These are phyloP conservation scores for Candida pseudoviswanathii DNA, from an alignment of 1,139 yeast genomes.

Conservation along the genomic window DNA sequence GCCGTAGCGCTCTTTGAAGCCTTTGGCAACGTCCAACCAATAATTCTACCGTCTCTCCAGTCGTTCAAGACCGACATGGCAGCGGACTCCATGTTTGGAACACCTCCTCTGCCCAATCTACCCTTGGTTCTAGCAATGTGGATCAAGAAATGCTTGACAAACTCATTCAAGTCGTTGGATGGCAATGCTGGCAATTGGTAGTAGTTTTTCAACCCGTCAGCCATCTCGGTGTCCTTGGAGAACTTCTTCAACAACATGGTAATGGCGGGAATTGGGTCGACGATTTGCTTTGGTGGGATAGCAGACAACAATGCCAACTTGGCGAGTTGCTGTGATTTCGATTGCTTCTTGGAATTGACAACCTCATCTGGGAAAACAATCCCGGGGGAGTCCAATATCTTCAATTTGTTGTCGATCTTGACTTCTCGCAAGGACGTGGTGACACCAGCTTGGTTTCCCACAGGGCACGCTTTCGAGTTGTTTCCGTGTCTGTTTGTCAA, in stretches of 20 bases:
- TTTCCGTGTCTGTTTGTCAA: constrained; percentile 80
- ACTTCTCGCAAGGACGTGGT: constrained; percentile 91
- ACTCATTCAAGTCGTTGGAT: constrained; percentile 60
- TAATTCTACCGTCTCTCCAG: constrained; percentile 95
- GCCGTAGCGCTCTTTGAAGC: constrained; percentile 46
- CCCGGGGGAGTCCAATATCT: constrained; percentile 94
- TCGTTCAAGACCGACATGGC: constrained; percentile 83
- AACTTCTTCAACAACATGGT: constrained; percentile 74
- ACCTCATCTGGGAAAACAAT: constrained; percentile 87
- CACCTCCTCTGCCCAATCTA: constrained; percentile 88
- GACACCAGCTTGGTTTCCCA: constrained; percentile 97
- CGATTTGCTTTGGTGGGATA: constrained; percentile 82
- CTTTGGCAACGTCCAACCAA: constrained; percentile 90
- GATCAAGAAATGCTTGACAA: constrained; percentile 80
- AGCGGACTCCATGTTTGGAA: constrained; percentile 86
- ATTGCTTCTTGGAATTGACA: constrained; percentile 43
- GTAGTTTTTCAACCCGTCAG: constrained; percentile 68
- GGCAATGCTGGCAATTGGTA: constrained; percentile 87
- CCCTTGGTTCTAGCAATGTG: constrained; percentile 94
- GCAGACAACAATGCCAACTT: constrained; percentile 88
- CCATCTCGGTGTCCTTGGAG: constrained; percentile 70
- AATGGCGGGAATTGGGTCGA: constrained; percentile 85
- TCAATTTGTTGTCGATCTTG: constrained; percentile 86
- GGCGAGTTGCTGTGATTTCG: constrained; percentile 74
- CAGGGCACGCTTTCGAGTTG: constrained; percentile 79